Base-by-base conservation (phyloP, 2,329 filamentous ascomycete species). In the Raffaelea albimanens region DNA sequence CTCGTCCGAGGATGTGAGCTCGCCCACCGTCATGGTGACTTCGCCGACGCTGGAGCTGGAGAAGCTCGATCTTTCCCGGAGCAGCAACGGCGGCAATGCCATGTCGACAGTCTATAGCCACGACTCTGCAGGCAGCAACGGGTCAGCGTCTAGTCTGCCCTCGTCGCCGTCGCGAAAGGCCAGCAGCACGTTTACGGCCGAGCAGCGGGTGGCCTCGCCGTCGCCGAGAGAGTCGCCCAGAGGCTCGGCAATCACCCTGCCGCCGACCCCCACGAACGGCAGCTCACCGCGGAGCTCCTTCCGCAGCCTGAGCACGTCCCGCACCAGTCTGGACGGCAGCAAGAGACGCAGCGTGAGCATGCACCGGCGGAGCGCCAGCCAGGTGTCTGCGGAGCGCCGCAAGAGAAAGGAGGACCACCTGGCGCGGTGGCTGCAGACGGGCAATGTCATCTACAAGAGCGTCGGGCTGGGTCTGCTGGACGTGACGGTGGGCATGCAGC, bases 391-490 rank as follows among this genome's bases (percentile, higher is more conserved):
- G 13, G 44, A 56, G 40, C 50, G 33, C 43, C 47, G 55, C 43
- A 55, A 51, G 46, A 56, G 66, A 44, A 67, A 71, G 56, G 63
- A 67, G 49, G 68, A 77, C 45, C 65, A 71, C 11, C 62, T 82
- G 46, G 65, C 67, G 23, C 63, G 67, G 19, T 83, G 80, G 80
- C 59, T 83, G 47, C 67, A 72, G 48, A 68, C 69, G 3, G 81
- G 81, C 0, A 84, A 81, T 50, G 80, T 85, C 19, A 72, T 85
- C 8, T 85, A 83, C 59, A 85, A 84, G 67, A 79, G 76, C 51
- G 81, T 85, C 0, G 81, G 81, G 0, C 61, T 84, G 43, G 81
- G 80, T 0, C 59, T 83, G 44, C 83, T 84, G 80, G 81, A 85
- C 56, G 61, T 85, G 20, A 72, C 77, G 1, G 74, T 83, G 2